Conservation (phyloP, 129 eudicot species). For the Pseudognaphalium luteoalbum region DNA sequence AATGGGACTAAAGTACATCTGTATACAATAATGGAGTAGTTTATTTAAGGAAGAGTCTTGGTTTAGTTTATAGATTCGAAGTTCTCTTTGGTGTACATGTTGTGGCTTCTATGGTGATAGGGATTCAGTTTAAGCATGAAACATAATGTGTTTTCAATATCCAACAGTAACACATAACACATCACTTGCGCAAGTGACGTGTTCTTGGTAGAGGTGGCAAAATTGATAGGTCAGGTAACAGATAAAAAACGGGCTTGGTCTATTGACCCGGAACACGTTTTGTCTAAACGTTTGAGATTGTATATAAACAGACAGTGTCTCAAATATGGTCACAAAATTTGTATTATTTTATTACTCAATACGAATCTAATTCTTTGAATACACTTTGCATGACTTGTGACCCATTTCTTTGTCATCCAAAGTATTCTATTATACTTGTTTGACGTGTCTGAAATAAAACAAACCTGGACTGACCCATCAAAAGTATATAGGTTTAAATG, state of each 20-base stretch:
- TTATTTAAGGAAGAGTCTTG: neutral
- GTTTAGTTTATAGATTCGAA: neutral
- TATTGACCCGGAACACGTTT: too few species aligned
- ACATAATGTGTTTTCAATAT: neutral
- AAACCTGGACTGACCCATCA: neutral
- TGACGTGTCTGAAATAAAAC: neutral
- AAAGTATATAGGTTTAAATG: neutral
- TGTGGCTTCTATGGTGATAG: neutral
- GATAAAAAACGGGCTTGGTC: too few species aligned
- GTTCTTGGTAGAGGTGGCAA: neutral
- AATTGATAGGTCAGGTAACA: neutral
- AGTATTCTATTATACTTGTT: neutral
- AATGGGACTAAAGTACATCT: neutral
- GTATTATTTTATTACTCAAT: too few species aligned
- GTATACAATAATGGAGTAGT: slow-evolving; percentile 1
- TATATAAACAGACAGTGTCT: too few species aligned
- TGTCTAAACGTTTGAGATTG: too few species aligned
- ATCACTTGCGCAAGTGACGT: neutral
- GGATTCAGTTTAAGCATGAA: neutral
- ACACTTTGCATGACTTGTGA: neutral
- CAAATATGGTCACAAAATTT: too few species aligned
- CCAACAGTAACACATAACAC: neutral
- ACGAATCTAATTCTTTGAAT: neutral
- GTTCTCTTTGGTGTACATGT: neutral
- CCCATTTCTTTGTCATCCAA: neutral